Evolutionary conservation across 139 green algal genomes (phyloP).

Genomic region (Bryopsis sp.): DNA sequence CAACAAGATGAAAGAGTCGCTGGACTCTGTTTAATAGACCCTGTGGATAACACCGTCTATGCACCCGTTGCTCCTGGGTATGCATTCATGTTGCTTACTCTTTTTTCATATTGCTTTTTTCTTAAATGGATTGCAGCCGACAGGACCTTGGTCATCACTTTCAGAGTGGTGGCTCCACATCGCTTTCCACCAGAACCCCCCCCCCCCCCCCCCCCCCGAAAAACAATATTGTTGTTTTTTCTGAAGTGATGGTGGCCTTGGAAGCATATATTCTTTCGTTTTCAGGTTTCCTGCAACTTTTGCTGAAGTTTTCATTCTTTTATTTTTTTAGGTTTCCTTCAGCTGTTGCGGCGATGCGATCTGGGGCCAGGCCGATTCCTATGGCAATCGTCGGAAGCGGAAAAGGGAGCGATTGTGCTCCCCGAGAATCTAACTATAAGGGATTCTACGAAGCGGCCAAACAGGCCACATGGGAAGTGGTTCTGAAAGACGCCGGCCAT

Average conservation of each 20-base stretch:
- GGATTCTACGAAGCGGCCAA: conserved; percentile 48
- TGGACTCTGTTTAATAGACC: conserved; percentile 74
- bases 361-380: conserved; percentile 28
- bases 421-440: conserved; percentile 46
- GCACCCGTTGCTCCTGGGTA: conserved; percentile 44
- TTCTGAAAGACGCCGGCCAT: conserved; percentile 45
- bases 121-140: not conserved
- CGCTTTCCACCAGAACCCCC: not conserved
- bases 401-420: conserved; percentile 59
- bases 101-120: not conserved
- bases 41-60: conserved; percentile 82
- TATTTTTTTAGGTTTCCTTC: conserved; percentile 46
- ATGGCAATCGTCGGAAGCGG: conserved; percentile 53
- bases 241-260: not conserved
- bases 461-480: conserved; percentile 30
- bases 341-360: conserved; percentile 41
- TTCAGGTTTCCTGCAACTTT: not conserved
- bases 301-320: not conserved
- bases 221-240: not conserved
- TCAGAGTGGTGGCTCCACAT: not conserved
- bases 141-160: not conserved
- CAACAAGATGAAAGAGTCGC: conserved; percentile 46
- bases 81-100: conserved; percentile 3
- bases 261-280: not conserved
- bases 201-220: too few species aligned